Conservation (phyloP, 2,329 filamentous ascomycete genomes). For the Phialophora verrucosa region DNA sequence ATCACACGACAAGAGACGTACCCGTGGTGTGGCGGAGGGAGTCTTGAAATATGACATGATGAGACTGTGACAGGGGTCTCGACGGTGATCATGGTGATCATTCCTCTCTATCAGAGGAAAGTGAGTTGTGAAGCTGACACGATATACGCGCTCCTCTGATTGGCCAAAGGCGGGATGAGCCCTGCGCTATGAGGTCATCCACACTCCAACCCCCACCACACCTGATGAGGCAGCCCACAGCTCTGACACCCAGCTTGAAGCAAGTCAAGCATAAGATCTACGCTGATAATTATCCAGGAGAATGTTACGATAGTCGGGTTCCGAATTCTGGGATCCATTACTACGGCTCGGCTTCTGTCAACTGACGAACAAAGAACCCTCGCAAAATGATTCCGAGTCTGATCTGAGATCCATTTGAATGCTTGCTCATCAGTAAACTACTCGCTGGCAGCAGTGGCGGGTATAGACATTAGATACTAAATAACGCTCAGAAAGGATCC, state of each 20-base stretch:
- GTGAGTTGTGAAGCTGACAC: neutral
- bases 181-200: neutral
- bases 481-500: neutral
- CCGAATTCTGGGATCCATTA: neutral
- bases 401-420: neutral
- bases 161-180: neutral
- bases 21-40: neutral
- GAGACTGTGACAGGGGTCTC: neutral
- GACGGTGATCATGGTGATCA: neutral
- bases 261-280: neutral
- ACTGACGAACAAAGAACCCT: neutral
- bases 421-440: neutral
- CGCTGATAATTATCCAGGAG: neutral
- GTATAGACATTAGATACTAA: slow-evolving; percentile 3
- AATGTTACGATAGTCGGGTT: neutral
- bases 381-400: neutral
- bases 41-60: neutral
- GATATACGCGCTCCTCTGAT: neutral
- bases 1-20: slow-evolving; percentile 1
- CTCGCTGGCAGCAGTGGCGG: neutral
- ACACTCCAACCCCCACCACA: neutral
- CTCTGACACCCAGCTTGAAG: neutral
- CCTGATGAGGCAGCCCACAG: neutral
- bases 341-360: neutral
- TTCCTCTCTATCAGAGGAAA: neutral